phyloP scores from a whole-genome alignment of 2,329 filamentous ascomycete species.

The Chrysosporium queenslandicum region DNA sequence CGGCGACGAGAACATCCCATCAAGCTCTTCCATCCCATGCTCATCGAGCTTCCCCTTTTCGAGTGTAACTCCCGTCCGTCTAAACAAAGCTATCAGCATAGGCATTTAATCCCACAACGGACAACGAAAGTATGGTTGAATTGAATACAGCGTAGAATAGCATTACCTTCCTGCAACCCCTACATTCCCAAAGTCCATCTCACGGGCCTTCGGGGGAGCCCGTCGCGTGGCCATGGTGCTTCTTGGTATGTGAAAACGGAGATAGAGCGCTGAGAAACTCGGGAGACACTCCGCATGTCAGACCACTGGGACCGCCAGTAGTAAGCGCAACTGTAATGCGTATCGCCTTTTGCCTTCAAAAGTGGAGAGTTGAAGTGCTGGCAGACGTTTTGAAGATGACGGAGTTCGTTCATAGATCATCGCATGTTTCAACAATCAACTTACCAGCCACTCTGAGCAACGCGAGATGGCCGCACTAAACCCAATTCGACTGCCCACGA shows the following conservation, averaged over 20 bases:
- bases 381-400: conserved; percentile 9
- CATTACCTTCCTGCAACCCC: conserved; percentile 39
- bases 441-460: background rate
- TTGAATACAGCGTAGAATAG: background rate
- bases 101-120: background rate
- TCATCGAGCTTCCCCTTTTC: conserved; percentile 78
- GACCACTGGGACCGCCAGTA: background rate
- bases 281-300: background rate
- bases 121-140: background rate
- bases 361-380: background rate
- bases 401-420: conserved; percentile 2
- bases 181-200: conserved; percentile 41
- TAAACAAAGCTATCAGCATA: conserved; percentile 32
- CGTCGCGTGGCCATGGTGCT: conserved; percentile 27
- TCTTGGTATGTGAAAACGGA: background rate
- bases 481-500: conserved; percentile 7
- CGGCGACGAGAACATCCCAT: conserved; percentile 81
- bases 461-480: conserved; percentile 15
- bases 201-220: conserved; percentile 34
- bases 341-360: too few relatives aligned
- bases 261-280: background rate
- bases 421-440: conserved; percentile 1
- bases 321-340: background rate
- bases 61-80: conserved; percentile 80
- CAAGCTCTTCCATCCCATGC: conserved; percentile 80